Evolutionary conservation across 495 filamentous ascomycete species (phyloP).

Genomic region (Penicillium verhagenii): DNA sequence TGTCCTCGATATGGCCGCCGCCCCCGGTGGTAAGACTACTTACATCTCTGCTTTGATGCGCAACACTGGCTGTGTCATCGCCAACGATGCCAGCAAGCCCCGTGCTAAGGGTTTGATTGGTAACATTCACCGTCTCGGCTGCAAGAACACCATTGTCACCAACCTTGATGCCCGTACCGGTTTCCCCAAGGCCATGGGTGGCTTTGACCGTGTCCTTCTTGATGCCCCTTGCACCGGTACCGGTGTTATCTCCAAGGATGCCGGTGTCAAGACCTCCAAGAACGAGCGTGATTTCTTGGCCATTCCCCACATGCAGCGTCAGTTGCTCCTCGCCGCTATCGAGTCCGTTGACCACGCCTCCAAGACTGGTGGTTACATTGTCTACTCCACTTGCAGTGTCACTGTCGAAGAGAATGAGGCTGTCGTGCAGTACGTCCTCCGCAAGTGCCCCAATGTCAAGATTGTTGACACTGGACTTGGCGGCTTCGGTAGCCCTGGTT

Average conservation of each 20-base stretch:
- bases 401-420: constrained; percentile 92
- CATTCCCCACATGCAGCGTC: constrained; percentile 90
- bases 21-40: constrained; percentile 95
- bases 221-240: constrained; percentile 82
- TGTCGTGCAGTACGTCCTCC: constrained; percentile 90
- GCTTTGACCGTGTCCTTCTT: constrained; percentile 82
- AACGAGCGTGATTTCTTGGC: constrained; percentile 88
- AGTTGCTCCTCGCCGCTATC: constrained; percentile 88
- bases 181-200: constrained; percentile 91
- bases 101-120: constrained; percentile 96
- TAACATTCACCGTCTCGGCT: constrained; percentile 94
- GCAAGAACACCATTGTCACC: constrained; percentile 90
- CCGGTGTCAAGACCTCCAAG: constrained; percentile 95
- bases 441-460: constrained; percentile 86
- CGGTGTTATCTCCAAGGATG: constrained; percentile 93
- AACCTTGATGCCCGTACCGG: constrained; percentile 84
- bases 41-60: constrained; percentile 97
- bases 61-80: constrained; percentile 94
- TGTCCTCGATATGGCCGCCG: constrained; percentile 92
- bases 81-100: constrained; percentile 91
- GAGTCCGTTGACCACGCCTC: constrained; percentile 85
- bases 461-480: constrained; percentile 86
- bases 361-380: constrained; percentile 89
- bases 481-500: constrained; percentile 89
- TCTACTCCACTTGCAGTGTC: constrained; percentile 91